A percentile compares a stretch with the other conserved stretches of the same genome.
Conservation (phyloP, 2,329 filamentous ascomycete species). For the Pestalotiopsis sp. region DNA sequence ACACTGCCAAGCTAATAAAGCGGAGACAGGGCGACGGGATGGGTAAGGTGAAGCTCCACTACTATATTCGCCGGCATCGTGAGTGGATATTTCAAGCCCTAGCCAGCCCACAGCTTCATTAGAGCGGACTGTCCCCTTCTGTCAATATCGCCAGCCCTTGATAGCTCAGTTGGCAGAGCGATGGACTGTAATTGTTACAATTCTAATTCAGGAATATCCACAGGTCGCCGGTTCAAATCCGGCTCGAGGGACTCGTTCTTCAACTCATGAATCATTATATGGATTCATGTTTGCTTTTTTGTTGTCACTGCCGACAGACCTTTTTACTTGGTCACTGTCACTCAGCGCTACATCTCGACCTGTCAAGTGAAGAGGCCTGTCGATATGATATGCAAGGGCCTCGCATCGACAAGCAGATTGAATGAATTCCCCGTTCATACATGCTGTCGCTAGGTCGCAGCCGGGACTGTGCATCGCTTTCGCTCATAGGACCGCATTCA, state of each 20-base stretch:
- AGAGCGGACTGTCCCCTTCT: background rate
- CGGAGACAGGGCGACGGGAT: background rate
- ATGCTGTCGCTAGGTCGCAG: too few species aligned
- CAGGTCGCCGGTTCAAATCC: background rate
- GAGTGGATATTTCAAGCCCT: background rate
- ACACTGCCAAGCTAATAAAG: background rate
- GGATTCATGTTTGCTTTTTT: background rate
- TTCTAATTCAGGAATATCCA: background rate
- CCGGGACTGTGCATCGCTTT: too few species aligned
- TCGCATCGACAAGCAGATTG: too few species aligned
- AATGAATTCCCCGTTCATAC: too few species aligned
- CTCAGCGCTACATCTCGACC: too few species aligned
- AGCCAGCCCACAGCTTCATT: background rate
- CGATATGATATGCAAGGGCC: too few species aligned
- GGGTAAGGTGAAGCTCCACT: background rate
- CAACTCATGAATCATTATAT: background rate
- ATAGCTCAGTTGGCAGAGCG: background rate
- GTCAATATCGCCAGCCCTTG: background rate
- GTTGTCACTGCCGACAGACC: too few species aligned
- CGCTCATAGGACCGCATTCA: too few species aligned
- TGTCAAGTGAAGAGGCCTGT: too few species aligned
- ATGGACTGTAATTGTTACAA: background rate
- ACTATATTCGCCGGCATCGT: background rate
- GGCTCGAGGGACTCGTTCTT: background rate
- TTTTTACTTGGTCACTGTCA: too few species aligned